Evolutionary conservation across 805 yeast genomes (phyloP), one percentile per base, ranked within the genome.

Genomic region (Candida chilensis): DNA sequence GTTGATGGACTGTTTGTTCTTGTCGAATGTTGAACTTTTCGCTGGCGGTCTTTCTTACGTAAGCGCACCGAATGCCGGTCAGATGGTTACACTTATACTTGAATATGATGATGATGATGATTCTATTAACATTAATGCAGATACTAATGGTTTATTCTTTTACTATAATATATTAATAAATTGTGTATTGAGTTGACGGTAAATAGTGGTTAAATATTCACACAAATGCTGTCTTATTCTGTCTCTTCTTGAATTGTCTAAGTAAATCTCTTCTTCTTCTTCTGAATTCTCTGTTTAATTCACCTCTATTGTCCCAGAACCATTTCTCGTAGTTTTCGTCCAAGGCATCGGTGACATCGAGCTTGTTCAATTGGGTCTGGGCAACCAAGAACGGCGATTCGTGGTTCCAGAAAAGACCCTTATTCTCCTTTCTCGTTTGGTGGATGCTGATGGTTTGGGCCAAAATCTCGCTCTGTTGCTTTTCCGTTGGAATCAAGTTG

Each of bases 331-430:
- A 87, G 7, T 57, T 59, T 3, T 54, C 58, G 19, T 63, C 52
- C 10, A 47, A 45, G 3, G 48, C 50, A 5, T 40, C 39, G 6
- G 48, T 57, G n/a, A 50, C 44, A 5, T 69, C 62, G 20, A 81
- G 41, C 43, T 75, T 79, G 35, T 70, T 71, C 28, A 86, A 50
- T 49, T 83, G 95, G 0, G 95, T 67, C 54, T 88, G 97, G 0
- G 96, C 78, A 30, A 71, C 73, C 38, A 90, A 60, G 55, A 85
- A 90, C 1, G 96, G 96, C 1, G 96, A 88, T 13, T 81, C 81
- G 49, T 90, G 96, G 2, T 79, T 59, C 68, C 94, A 90, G 52
- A 90, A 88, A 20, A 87, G 58, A 5, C 85, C 76, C 28, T 56
- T 45, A 24, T 53, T 53, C 39, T 48, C 62, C 34, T 43, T 51